Evolutionary conservation across 1,284 basidiomycete species (phyloP), one percentile per base, ranked within the genome.

Genomic region (Papiliotrema fonsecae): DNA sequence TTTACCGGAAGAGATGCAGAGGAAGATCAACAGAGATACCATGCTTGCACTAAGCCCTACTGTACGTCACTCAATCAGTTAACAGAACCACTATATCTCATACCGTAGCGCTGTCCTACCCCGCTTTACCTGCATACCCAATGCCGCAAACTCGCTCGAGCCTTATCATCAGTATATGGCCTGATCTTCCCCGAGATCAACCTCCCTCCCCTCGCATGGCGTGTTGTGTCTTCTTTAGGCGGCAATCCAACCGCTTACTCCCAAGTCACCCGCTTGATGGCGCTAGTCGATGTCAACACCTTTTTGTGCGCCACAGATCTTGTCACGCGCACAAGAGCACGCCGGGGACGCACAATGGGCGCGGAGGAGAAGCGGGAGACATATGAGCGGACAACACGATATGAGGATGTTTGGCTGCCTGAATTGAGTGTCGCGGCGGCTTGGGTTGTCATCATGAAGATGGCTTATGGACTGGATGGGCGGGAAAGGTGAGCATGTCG

Each of bases 391-490:
- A 51, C 60, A 2, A 51, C 42, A n/a, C 41, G 51, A 21, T 52
- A 58, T 16, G 40, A 52, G 11, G 66, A 72, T 55, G 56, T 64
- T 1, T 77, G 82, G 19, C 82, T 88, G 9, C 81, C 86, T n/a
- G 91, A 94, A 66, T 75, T 88, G 24, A 78, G 81, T 5, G 73
- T 93, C 21, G 73, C 82, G 40, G 82, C 82, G 1, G 78, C 78
- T 6, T 79, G 81, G 45, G 77, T 91, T 16, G 76, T 91, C 4
- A 81, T 84, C 26, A 76, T 91, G 65, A 92, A 91, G 72, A 76
- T 92, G 75, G 79, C 84, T 10, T 91, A 92, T 61, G 88, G 89
- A 1, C 67, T 92, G 26, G 88, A 91, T 67, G 86, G 82, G n/a
- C 73, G 71, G 52, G 54, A 64, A 42, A 79, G 86, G 86, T 82